Evolutionary conservation across 106 monocot species (phyloP), one percentile per base, ranked within the genome.

Genomic region (Vanilla planifolia): DNA sequence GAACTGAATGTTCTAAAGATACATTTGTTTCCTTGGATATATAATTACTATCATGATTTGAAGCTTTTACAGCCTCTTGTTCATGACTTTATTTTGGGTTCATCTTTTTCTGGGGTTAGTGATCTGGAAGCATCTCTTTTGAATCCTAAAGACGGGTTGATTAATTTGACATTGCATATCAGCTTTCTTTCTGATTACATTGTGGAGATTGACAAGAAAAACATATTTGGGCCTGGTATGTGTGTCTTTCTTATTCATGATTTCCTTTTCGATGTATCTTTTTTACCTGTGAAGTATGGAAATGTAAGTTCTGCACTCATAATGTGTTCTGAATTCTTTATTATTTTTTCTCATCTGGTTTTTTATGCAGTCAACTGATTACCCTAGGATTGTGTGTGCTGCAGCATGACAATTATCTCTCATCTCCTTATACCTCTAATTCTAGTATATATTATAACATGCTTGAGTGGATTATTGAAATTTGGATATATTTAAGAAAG

Each of bases 101-200:
- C 90, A 67, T 74, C 67, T 33, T 81, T 87, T 47, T 78, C 87
- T 21, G 79, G 79, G 62, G 51, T 71, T 39, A 75, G 62, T 8
- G 71, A 76, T 32, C 87, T 96, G 29, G 73, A 77, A 67, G 70
- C 65, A 22, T 96, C 96, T 55, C 84, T 96, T 71, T 69, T 87
- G 60, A 76, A 46, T 64, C 63, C 86, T 8, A 77, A 19, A 5
- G 78, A 81, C 74, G 90, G 90, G 46, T 69, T 87, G 21, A 55
- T 96, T 58, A 96, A 96, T 70, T 84, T 72, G 21, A 91, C 91
- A 48, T 70, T 96, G 71, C 76, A 65, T 67, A 65, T 91, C 21
- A 84, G 81, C 59, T 91, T 72, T 62, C 86, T 90, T 73, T 90
- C 96, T 65, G 90, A 96, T 59, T 96, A 87, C 63, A 91, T 96